These are phyloP conservation scores for Talaromyces adpressus DNA, from an alignment of 495 filamentous ascomycete species.

Conservation along the genomic window DNA sequence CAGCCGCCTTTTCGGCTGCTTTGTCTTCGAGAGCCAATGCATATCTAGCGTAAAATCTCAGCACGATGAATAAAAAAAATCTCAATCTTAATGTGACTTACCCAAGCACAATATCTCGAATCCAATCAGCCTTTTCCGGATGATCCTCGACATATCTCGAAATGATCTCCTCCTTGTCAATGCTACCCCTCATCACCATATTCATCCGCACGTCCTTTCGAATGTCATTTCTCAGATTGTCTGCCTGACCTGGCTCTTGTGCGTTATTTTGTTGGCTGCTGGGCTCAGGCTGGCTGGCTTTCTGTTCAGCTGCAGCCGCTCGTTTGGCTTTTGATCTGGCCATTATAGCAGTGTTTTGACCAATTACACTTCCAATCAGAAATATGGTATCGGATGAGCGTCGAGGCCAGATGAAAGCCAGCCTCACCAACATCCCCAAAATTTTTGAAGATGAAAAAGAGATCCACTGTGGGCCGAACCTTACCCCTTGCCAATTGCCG, in stretches of 20 bases:
- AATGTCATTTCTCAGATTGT: slow-evolving; percentile 3
- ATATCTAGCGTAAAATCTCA: background rate
- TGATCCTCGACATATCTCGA: background rate
- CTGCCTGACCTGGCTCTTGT: background rate
- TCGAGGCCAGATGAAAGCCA: background rate
- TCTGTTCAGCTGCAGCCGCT: background rate
- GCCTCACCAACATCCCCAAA: background rate
- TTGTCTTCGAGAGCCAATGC: background rate
- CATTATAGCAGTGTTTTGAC: background rate
- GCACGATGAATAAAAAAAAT: background rate
- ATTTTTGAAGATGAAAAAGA: background rate
- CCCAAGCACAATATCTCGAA: background rate
- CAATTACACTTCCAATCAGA: background rate
- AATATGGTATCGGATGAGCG: background rate
- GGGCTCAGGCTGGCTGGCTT: background rate
- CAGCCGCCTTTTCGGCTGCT: background rate
- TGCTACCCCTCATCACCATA: background rate
- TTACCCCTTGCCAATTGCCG: background rate
- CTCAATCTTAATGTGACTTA: background rate
- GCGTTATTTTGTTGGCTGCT: background rate
- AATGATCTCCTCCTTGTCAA: background rate
- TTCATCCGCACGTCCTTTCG: slow-evolving; percentile 6
- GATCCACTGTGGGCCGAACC: background rate
- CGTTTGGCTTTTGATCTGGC: background rate
- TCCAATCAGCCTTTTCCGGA: background rate